Base-by-base conservation (phyloP, 257 asterid genomes). In the Coffea eugenioides region DNA sequence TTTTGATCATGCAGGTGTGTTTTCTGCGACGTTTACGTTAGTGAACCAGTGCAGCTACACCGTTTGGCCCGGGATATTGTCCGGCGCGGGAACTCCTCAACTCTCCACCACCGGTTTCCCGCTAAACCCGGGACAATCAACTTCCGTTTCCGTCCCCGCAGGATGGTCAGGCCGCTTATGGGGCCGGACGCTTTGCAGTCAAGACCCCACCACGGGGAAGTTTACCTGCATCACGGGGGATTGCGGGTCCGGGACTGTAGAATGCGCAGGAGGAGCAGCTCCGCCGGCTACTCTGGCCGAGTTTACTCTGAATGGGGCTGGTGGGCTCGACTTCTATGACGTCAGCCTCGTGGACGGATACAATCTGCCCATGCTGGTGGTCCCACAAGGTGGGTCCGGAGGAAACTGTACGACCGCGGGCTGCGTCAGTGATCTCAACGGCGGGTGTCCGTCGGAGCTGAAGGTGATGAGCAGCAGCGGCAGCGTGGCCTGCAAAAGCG, bases 311-410 rank as follows among this genome's bases (percentile, higher is more conserved):
- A 89, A 91, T 59, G 97, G 97, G 11, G 88, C 92, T 0, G 89
- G 76, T 3, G 97, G 94, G 14, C 84, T 88, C 9, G 97, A 93
- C 66, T 93, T 90, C 86, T 93, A 88, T 15, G 97, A 93, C 86
- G 96, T 93, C 72, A 93, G 97, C 83, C 89, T 93, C 1, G 97
- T 91, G 5, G 97, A 92, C 86, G 97, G 97, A 1, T 92, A 92
- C 82, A 92, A 92, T 69, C 83, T 92, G 36, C 97, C 97, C 21
- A 88, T 93, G 95, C 36, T 90, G 76, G 90, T 93, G 82, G 86
- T 64, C 70, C 97, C 97, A 31, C 88, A 81, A 80, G 93, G 94
- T 68, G 91, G 89, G 3, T 9, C 84, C 68, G 89, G 82, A 25
- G 79, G 88, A 20, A 91, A 90, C 59, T 93, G 97, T 36, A 77